Evolutionary conservation across 1,139 yeast genomes (phyloP).

Genomic region (Nakaseomyces delphensis): DNA sequence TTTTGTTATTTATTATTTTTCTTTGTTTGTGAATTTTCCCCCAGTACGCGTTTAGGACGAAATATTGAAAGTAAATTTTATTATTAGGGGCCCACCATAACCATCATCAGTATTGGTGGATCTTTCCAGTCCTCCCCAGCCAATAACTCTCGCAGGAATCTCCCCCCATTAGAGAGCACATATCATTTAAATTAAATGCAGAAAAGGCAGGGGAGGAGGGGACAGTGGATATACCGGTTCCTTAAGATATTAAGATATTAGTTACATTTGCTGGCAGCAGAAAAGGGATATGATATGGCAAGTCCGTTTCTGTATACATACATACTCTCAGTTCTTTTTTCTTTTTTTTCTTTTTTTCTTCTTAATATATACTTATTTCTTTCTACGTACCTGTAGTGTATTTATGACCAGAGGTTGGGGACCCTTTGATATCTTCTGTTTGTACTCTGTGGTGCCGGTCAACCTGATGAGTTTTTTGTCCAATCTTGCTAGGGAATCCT

Average conservation of each 20-base stretch:
- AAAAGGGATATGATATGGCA: no score
- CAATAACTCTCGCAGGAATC: background rate
- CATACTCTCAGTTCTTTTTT: background rate
- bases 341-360: background rate
- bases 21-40: no score
- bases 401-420: background rate
- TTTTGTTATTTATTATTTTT: no score
- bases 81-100: no score
- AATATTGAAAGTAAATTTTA: no score
- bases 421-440: background rate
- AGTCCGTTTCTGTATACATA: background rate
- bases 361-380: background rate
- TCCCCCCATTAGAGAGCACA: no score
- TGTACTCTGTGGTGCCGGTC: constrained; percentile 1
- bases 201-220: no score
- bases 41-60: background rate
- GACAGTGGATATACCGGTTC: no score
- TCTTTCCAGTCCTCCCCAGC: background rate
- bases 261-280: no score
- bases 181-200: no score
- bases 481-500: constrained; percentile 11
- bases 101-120: no score
- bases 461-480: background rate
- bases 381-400: constrained; percentile 6
- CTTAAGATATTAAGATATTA: no score